phyloP scores from a whole-genome alignment of 192 early-diverging fungal species.

The Coemansia pectinata region DNA sequence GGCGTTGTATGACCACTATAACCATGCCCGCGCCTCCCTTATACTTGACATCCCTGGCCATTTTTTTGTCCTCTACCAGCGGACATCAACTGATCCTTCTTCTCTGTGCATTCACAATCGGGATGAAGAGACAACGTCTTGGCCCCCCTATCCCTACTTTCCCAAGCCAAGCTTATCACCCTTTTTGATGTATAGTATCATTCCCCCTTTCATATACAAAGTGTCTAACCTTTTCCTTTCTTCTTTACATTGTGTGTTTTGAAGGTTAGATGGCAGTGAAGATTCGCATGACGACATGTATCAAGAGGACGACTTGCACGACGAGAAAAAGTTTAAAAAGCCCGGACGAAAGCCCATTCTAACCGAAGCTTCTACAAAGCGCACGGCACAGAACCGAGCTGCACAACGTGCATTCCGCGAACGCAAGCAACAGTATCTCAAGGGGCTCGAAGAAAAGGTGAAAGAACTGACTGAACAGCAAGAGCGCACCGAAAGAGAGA shows the following conservation, averaged over 20 bases:
- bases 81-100: background rate
- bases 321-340: conserved; percentile 57
- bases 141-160: conserved; percentile 1
- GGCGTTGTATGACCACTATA: background rate
- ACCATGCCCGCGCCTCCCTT: background rate
- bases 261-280: conserved; percentile 28
- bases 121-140: background rate
- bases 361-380: conserved; percentile 61
- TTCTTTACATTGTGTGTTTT: background rate
- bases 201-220: background rate
- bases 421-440: conserved; percentile 78
- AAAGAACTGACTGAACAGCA: conserved; percentile 66
- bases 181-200: background rate
- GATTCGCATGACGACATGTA: conserved; percentile 48
- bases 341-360: conserved; percentile 66
- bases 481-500: conserved; percentile 54
- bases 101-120: background rate
- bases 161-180: background rate
- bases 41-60: background rate
- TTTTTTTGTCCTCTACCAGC: background rate
- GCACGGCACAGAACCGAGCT: conserved; percentile 87
- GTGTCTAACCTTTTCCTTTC: background rate
- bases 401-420: conserved; percentile 91
- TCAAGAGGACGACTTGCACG: conserved; percentile 56
- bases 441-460: conserved; percentile 73